Evolutionary conservation across 768 basidiomycete species (phyloP).

Genomic region (Leccinum rimulosum): DNA sequence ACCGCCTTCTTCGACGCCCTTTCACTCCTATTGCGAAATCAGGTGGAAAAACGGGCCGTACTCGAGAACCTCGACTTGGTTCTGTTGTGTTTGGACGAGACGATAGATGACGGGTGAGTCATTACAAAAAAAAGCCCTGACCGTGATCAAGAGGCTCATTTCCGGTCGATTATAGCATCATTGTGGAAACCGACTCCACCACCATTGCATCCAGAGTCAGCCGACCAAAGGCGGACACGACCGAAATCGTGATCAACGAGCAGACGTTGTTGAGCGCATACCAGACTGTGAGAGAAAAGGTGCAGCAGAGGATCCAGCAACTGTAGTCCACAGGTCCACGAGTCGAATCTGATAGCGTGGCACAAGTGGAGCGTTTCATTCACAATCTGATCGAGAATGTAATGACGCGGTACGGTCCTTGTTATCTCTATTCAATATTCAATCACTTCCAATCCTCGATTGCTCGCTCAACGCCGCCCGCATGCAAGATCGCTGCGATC

Average conservation of each 20-base stretch:
- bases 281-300: conserved; percentile 82
- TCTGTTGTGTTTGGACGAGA: conserved; percentile 91
- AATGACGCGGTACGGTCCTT: not conserved
- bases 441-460: not conserved
- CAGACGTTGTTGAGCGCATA: conserved; percentile 94
- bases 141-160: conserved; percentile 8
- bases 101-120: conserved; percentile 93
- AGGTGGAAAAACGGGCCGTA: conserved; percentile 92
- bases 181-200: conserved; percentile 93
- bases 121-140: not conserved
- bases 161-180: conserved; percentile 57
- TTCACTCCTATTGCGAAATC: conserved; percentile 80
- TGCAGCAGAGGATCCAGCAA: conserved; percentile 80
- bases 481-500: not conserved
- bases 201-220: conserved; percentile 96
- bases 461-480: not conserved
- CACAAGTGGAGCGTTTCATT: not conserved
- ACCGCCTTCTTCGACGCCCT: conserved; percentile 84
- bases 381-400: not conserved
- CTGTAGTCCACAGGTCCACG: conserved; percentile 39
- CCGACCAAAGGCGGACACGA: conserved; percentile 87
- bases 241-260: conserved; percentile 98
- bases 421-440: not conserved
- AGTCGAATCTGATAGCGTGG: not conserved
- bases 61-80: conserved; percentile 94